phyloP scores from a whole-genome alignment of 345 rosid species.

The Heritiera littoralis region DNA sequence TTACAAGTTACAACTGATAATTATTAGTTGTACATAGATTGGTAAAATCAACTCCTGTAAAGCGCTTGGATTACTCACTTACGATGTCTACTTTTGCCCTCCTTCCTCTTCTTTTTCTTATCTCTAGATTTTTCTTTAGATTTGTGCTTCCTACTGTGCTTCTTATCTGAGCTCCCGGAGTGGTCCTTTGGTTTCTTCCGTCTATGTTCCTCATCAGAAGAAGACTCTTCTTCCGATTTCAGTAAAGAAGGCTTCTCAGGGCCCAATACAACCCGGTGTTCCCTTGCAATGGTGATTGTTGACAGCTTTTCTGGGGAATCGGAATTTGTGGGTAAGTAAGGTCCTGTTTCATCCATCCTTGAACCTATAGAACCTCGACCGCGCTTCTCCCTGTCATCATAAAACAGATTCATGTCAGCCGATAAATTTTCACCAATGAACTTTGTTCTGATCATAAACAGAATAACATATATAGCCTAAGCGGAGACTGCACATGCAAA shows the following conservation, averaged over 20 bases:
- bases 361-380: constrained; percentile 91
- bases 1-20: not conserved
- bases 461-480: not conserved
- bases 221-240: constrained; percentile 30
- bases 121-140: constrained; percentile 43
- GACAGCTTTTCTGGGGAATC: constrained; percentile 36
- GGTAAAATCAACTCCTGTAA: not conserved
- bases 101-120: constrained; percentile 42
- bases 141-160: constrained; percentile 50
- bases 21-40: not conserved
- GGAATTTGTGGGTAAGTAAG: constrained; percentile 50
- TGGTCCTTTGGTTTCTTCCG: constrained; percentile 36
- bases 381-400: constrained; percentile 60
- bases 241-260: constrained; percentile 48
- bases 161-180: constrained; percentile 40
- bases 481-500: not conserved
- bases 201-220: constrained; percentile 44
- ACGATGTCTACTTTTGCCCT: constrained; percentile 34
- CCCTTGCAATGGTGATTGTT: constrained; percentile 27
- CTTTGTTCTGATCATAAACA: not conserved
- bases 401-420: not conserved
- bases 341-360: constrained; percentile 94
- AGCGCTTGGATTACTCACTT: constrained; percentile 6
- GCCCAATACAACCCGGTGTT: constrained; percentile 41
- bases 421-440: not conserved